Base-by-base conservation (phyloP, 2,329 filamentous ascomycete genomes). In the Colletotrichum destructivum region DNA sequence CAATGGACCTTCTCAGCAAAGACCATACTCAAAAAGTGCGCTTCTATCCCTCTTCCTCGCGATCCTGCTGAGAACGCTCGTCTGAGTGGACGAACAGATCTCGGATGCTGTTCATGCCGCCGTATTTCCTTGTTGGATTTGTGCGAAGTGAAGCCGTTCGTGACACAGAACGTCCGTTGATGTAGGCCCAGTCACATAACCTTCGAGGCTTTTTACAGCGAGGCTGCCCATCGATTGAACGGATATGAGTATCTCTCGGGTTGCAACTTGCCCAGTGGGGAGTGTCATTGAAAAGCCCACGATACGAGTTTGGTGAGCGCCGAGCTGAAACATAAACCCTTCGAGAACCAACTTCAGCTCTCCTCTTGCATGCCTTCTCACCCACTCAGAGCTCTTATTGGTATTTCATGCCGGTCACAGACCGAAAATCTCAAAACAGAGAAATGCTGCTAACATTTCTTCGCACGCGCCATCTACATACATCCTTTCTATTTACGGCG, bases 71-170 rank as follows among this genome's bases (percentile, higher is more conserved):
- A 38, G 35, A 54, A n/a, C 7, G 38, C 38, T 23, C 63, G 57
- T n/a, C 55, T 52, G 42, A 44, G 21, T 52, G 57, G 62, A 23
- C 21, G 59, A 35, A 21, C 9, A 12, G 18, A 4, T 62, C 12
- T 21, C 59, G 44, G 38, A 62, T 49, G 31, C 51, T 56, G 65
- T 61, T 35, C 31, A 13, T 61, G 40, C 59, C 62, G 56, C 60
- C 52, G 18, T 38, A 4, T 52, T 52, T 52, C 63, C 57, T 47
- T 55, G 47, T 52, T 55, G 35, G 49, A 59, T 73, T 70, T 47
- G 66, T 62, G 66, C 72, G 72, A 74, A 70, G 70, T 66, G 70
- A 51, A 65, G 72, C 72, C 72, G 72, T 57, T 64, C 15, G 69
- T 72, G 46, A 40, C 59, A 71, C 65, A 35, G 38, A 26, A 49